Base-by-base conservation (phyloP, 768 basidiomycete species). In the Collybia sordida region DNA sequence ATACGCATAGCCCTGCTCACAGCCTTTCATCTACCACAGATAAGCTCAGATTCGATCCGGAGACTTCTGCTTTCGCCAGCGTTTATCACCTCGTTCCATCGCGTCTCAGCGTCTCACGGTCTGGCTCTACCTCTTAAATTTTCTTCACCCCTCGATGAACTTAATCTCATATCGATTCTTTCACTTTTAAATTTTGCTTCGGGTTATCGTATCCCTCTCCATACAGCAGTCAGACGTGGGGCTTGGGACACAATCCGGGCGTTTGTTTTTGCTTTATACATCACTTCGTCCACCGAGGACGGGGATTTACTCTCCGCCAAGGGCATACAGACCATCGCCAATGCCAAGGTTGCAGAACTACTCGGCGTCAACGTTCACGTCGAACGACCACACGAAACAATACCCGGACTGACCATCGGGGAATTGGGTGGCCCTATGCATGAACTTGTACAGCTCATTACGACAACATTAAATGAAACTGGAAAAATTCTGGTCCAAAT, bases 231-330 rank as follows among this genome's bases (percentile, higher is more conserved):
- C 2, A 82, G 85, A 12, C 82, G 90, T 36, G 91, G 92, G 18
- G 90, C 90, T 53, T 93, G 85, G 79, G 89, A 94, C 65, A 83
- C 81, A 48, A 88, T 93, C 59, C 79, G 87, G 45, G 85, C 83
- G 2, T 78, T 95, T 44, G 73, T 81, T 24, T 82, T 93, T 59
- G 78, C 83, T 12, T 68, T 91, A 55, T 91, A 86, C 66, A 74
- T 94, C 54, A 75, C 81, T 22, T 85, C 86, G 3, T 69, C 79
- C 6, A 64, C 74, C 7, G 80, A 79, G 19, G 76, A 72, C 43
- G 77, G 75, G 19, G 81, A 88, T 61, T 61, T 84, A 12, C 73
- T 93, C 18, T 82, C 85, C 24, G 82, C 91, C 1, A 67, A 72
- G 49, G 89, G 89, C 28, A 82, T 95, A 75, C 68, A 71, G 50